Evolutionary conservation across 176 grass and related monocot species (phyloP).

Genomic region (Phoenix dactylifera): DNA sequence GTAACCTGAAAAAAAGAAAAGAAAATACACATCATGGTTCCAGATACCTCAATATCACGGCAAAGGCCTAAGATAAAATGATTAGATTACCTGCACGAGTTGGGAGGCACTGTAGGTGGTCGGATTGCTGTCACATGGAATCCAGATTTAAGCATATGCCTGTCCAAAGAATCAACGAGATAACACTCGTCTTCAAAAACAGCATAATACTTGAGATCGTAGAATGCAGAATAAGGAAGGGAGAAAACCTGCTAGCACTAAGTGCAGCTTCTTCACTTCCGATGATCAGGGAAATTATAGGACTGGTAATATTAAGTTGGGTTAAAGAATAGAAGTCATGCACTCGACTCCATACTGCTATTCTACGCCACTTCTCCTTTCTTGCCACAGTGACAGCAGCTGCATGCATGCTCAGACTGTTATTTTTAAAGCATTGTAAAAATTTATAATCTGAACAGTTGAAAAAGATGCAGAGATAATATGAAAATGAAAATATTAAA

Average conservation of each 20-base stretch:
- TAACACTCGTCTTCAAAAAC: too few species aligned
- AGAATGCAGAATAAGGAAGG: neutral
- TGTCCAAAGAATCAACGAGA: constrained; percentile 9
- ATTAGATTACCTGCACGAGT: constrained; percentile 61
- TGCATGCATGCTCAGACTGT: constrained; percentile 31
- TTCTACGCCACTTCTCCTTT: constrained; percentile 74
- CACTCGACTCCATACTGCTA: constrained; percentile 62
- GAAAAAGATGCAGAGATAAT: neutral
- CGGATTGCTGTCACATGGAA: constrained; percentile 90
- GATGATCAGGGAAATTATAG: constrained; percentile 86
- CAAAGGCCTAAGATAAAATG: too few species aligned
- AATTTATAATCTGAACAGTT: too few species aligned
- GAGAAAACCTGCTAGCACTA: constrained; percentile 63
- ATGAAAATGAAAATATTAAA: too few species aligned
- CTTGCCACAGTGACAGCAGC: constrained; percentile 62
- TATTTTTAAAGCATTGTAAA: constrained; percentile 7
- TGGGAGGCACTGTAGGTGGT: constrained; percentile 78
- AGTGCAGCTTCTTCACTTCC: constrained; percentile 74
- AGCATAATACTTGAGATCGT: too few species aligned
- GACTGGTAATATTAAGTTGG: constrained; percentile 52
- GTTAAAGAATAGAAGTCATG: constrained; percentile 66
- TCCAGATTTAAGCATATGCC: constrained; percentile 78
- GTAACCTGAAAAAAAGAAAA: constrained; percentile 32
- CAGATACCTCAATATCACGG: too few species aligned
- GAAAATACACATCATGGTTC: too few species aligned